Conservation (phyloP, 495 filamentous ascomycete species). For the Entonaema liquescens region DNA sequence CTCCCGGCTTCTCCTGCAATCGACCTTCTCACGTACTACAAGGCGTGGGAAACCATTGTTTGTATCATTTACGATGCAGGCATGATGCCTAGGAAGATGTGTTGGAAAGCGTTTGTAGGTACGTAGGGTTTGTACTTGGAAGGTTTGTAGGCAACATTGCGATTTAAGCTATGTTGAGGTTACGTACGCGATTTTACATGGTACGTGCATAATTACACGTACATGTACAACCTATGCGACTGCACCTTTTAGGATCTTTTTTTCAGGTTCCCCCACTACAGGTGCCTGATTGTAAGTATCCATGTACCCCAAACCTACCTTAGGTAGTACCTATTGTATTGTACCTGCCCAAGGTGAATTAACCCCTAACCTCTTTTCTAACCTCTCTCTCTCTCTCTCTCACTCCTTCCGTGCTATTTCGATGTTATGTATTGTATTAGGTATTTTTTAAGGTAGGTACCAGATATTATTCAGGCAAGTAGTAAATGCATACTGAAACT, state of each 20-base stretch:
- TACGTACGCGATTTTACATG: background rate
- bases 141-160: background rate
- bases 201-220: background rate
- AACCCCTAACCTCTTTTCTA: too few species aligned
- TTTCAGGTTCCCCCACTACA: background rate
- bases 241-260: background rate
- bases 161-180: background rate
- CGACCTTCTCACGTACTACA: conserved; percentile 28
- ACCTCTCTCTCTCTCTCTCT: background rate
- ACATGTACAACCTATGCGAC: background rate
- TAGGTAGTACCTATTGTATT: too few species aligned
- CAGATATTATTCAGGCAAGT: background rate
- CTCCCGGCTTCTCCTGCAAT: conserved; percentile 31
- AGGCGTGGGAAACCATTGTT: conserved; percentile 32
- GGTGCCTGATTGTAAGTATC: background rate
- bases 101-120: conserved; percentile 23
- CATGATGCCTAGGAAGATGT: conserved; percentile 5
- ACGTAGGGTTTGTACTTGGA: background rate
- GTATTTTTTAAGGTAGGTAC: conserved; percentile 9
- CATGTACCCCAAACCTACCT: background rate
- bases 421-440: background rate
- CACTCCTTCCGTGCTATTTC: background rate
- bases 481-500: background rate
- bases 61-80: conserved; percentile 23
- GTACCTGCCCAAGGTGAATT: background rate